Base-by-base conservation (phyloP, 805 yeast genomes). In the Wickerhamiella azymoides region DNA sequence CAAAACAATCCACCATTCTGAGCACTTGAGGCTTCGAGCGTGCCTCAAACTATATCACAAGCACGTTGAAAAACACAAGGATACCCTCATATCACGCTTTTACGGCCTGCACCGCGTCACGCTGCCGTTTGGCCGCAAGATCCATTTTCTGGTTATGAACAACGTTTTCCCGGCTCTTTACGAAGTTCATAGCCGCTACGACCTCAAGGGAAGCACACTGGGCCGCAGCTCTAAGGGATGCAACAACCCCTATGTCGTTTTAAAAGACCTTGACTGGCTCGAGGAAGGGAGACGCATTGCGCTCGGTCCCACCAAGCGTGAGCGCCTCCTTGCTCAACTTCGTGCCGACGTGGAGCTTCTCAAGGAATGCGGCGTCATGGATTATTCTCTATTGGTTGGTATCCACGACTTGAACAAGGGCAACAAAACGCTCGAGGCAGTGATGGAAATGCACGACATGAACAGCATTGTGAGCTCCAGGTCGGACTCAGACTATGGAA, bases 121-220 rank as follows among this genome's bases (percentile, higher is more conserved):
- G 60, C 79, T 89, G 77, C 95, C 95, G 8, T 72, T 79, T 40
- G 71, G 73, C 3, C 72, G 86, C 45, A 86, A 84, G 58, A 84
- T 92, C 35, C 94, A 92, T 63, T 89, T 92, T 55, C 69, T 92
- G 47, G 96, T 92, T 26, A 92, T 92, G 98, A 92, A 92, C 68
- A 92, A 92, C 58, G 71, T 92, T 41, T 92, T 93, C 64, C 97
- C 99, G 0, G 94, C 96, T 8, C 84, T 84, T 57, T 70, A 86
- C 41, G 92, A 83, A 51, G 78, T 89, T 46, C 94, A 86, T 60
- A 65, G 73, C 37, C 83, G 86, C 36, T 92, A 76, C 62, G 99
- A 92, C 60, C 71, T 92, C 60, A 92, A 92, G 60, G 99, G 99
- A 1, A 85, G 96, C 0, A 76, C 93, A 0, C 72, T 83, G 68